Evolutionary conservation across 2,329 filamentous ascomycete genomes (phyloP).

Genomic region (Stachybotrys elegans): DNA sequence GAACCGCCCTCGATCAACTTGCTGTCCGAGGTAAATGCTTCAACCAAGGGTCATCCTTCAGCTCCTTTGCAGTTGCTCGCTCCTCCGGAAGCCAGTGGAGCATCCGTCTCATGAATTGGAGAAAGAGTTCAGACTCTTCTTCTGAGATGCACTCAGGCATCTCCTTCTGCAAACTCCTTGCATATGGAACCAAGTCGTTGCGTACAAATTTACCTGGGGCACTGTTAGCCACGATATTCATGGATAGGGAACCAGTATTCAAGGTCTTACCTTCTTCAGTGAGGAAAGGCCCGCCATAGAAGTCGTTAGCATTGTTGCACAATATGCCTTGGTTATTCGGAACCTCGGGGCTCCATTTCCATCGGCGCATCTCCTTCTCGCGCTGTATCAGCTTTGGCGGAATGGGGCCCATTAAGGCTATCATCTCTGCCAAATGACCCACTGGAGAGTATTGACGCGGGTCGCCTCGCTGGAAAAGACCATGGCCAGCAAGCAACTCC

Average conservation of each 20-base stretch:
- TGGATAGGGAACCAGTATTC: background rate
- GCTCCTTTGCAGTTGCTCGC: constrained; percentile 16
- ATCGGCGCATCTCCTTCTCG: constrained; percentile 12
- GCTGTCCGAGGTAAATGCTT: no score
- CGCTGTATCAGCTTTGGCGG: constrained; percentile 12
- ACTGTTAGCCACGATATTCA: background rate
- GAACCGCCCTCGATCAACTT: no score
- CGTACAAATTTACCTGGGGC: constrained; percentile 10
- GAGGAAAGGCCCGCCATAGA: constrained; percentile 15
- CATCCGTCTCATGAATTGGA: constrained; percentile 18
- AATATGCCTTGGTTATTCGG: constrained; percentile 9
- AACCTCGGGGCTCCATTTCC: constrained; percentile 11
- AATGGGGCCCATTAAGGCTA: constrained; percentile 15
- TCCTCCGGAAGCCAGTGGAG: constrained; percentile 18
- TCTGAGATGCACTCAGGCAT: constrained; percentile 11
- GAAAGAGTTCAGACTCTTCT: constrained; percentile 8
- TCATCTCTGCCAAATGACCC: constrained; percentile 18
- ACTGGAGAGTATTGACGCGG: constrained; percentile 13
- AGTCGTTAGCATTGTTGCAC: constrained; percentile 12
- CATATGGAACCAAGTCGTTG: constrained; percentile 9
- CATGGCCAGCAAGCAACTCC: constrained; percentile 16
- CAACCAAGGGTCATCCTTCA: constrained; percentile 18
- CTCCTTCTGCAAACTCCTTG: constrained; percentile 7
- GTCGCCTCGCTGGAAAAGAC: constrained; percentile 13
- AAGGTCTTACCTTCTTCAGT: constrained; percentile 11